These are phyloP conservation scores for Dactylonectria estremocensis DNA, from an alignment of 2,329 filamentous ascomycete species.

Conservation along the genomic window DNA sequence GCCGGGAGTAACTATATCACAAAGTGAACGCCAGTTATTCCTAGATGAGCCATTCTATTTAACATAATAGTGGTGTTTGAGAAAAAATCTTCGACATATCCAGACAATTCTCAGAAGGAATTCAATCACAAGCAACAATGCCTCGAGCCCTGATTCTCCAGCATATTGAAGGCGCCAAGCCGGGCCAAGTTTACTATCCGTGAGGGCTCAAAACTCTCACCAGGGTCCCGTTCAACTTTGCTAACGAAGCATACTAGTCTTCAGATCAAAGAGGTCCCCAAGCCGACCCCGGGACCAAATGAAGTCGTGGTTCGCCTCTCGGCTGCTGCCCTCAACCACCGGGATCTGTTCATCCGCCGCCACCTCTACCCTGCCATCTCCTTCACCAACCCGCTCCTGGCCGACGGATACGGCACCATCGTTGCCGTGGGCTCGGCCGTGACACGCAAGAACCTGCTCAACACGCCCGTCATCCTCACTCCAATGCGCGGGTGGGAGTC, in stretches of 20 bases:
- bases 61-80: not conserved
- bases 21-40: not conserved
- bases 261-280: conserved; percentile 72
- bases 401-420: conserved; percentile 87
- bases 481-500: conserved; percentile 85
- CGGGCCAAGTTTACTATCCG: conserved; percentile 91
- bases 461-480: conserved; percentile 83
- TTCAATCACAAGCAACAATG: conserved; percentile 55
- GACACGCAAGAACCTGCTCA: conserved; percentile 57
- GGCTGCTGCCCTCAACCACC: conserved; percentile 91
- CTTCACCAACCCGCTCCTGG: conserved; percentile 83
- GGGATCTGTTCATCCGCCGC: conserved; percentile 94
- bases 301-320: conserved; percentile 83
- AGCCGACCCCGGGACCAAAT: conserved; percentile 73
- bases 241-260: conserved; percentile 59
- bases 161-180: conserved; percentile 81
- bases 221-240: not conserved
- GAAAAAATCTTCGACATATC: not conserved
- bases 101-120: not conserved
- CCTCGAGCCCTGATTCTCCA: conserved; percentile 74
- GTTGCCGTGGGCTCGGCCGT: conserved; percentile 71
- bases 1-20: conserved; percentile 9
- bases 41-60: not conserved
- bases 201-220: conserved; percentile 53
- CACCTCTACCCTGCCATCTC: conserved; percentile 90